These are phyloP conservation scores for Saccharomycopsis olivae DNA, from an alignment of 805 yeast species.

Conservation along the genomic window DNA sequence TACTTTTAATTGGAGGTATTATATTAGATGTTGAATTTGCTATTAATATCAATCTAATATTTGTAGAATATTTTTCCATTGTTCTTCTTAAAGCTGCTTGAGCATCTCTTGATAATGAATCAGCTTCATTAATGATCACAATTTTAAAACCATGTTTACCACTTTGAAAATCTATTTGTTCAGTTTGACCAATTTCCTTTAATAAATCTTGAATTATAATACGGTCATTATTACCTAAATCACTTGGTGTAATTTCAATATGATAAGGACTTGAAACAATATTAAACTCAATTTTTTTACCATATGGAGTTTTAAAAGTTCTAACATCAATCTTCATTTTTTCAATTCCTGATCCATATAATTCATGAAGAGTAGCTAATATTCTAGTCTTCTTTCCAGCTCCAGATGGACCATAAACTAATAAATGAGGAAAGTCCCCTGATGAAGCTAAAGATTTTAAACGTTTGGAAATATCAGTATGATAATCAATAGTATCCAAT, in stretches of 20 bases:
- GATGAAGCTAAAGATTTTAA: constrained; percentile 52
- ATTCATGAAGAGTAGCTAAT: constrained; percentile 62
- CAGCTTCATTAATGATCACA: constrained; percentile 87
- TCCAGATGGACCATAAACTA: constrained; percentile 93
- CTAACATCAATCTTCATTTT: constrained; percentile 85
- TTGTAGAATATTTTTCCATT: constrained; percentile 88
- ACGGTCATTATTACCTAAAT: constrained; percentile 92
- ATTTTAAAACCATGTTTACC: constrained; percentile 54
- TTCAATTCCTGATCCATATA: constrained; percentile 77
- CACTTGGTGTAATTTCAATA: constrained; percentile 91
- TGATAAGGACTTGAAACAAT: constrained; percentile 89
- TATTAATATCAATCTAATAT: constrained; percentile 72
- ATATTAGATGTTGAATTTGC: constrained; percentile 88
- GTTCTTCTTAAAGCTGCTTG: constrained; percentile 94
- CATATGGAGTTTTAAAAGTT: constrained; percentile 59
- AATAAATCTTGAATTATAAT: constrained; percentile 89
- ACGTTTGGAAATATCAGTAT: constrained; percentile 50
- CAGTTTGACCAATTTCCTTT: constrained; percentile 91
- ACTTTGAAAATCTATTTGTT: constrained; percentile 73
- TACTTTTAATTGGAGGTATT: constrained; percentile 87
- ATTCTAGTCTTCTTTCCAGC: constrained; percentile 95
- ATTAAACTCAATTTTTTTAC: constrained; percentile 78
- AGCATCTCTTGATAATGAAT: constrained; percentile 80
- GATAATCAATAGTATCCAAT: constrained; percentile 56
- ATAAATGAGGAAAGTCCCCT: constrained; percentile 87